These are phyloP conservation scores for Sclerotinia nivalis DNA, from an alignment of 2,329 filamentous ascomycete species.

Conservation along the genomic window DNA sequence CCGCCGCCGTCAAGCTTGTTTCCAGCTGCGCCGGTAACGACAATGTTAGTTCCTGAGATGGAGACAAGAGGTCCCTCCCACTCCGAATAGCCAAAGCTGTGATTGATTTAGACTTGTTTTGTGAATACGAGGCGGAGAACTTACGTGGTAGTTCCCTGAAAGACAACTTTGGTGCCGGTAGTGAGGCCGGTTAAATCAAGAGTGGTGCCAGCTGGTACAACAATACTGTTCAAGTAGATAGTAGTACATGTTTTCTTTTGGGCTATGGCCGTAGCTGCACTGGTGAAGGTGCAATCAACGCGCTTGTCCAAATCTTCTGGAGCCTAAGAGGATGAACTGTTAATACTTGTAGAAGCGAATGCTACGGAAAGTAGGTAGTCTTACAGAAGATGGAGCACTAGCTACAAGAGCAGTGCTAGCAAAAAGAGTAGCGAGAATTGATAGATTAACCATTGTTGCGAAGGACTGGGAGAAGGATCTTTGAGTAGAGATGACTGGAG, in stretches of 20 bases:
- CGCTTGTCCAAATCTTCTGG: constrained; percentile 14
- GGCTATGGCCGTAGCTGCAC: constrained; percentile 47
- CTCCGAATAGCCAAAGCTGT: constrained; percentile 61
- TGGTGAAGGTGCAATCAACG: constrained; percentile 53
- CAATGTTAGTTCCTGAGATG: constrained; percentile 34
- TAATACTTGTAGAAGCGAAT: background rate
- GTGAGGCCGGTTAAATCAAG: constrained; percentile 57
- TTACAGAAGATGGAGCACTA: background rate
- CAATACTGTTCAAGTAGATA: constrained; percentile 54
- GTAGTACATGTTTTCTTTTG: constrained; percentile 53
- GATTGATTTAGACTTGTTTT: background rate
- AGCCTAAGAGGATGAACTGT: background rate
- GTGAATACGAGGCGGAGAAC: background rate
- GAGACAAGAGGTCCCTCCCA: constrained; percentile 64
- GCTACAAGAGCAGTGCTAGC: background rate
- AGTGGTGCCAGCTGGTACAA: constrained; percentile 58
- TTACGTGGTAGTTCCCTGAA: background rate
- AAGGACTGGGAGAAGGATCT: background rate
- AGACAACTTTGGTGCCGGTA: constrained; percentile 46
- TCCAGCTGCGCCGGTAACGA: constrained; percentile 33
- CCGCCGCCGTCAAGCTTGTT: constrained; percentile 54
- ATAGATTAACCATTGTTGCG: background rate
- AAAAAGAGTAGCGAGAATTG: background rate
- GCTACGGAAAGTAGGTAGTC: too few species aligned
- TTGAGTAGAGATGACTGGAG: background rate